Evolutionary conservation across 768 basidiomycete species (phyloP), one percentile per base, ranked within the genome.

Genomic region (Termitomyces sp.): DNA sequence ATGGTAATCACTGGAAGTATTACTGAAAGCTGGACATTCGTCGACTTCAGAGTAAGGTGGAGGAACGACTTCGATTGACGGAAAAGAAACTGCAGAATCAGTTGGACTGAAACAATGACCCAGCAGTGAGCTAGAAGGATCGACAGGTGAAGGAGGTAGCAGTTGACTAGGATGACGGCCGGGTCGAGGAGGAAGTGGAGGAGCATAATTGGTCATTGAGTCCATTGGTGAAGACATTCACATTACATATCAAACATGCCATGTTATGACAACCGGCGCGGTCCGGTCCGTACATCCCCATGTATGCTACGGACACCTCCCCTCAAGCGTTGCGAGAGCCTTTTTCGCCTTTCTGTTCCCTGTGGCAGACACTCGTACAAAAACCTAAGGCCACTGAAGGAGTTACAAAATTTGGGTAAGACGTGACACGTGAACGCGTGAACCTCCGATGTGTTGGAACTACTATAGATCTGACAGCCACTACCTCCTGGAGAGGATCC

Each of bases 1-100:
- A 58, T 46, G 39, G 12, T 13, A 27, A 41, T 68, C 55, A 46
- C 69, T 69, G 73, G 72, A 79, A 57, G 74, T 66, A 59, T 70
- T 69, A 4, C 61, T 59, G n/a, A 71, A 65, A 37, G 60, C 58
- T n/a, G 68, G 53, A 18, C 58, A 50, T 12, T 65, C 57, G 41
- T 58, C 57, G 32, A 46, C 32, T 53, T 61, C 60, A 24, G 57
- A 59, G 44, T 59, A 61, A 29, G 69, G 49, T 6, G 67, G 50
- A 14, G 70, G 60, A 39, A 61, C 60, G 5, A 63, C 55, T 52
- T 76, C 72, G 29, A 68, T 64, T 8, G 69, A 63, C 7, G 74
- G 63, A 58, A 68, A 69, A 43, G 67, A 26, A 18, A 55, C 36
- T 32, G 54, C 39, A 43, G 46, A 56, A 56, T 56, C 60, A 34